Evolutionary conservation across 2,329 filamentous ascomycete genomes (phyloP).

Genomic region (Clarireedia homoeocarpa): DNA sequence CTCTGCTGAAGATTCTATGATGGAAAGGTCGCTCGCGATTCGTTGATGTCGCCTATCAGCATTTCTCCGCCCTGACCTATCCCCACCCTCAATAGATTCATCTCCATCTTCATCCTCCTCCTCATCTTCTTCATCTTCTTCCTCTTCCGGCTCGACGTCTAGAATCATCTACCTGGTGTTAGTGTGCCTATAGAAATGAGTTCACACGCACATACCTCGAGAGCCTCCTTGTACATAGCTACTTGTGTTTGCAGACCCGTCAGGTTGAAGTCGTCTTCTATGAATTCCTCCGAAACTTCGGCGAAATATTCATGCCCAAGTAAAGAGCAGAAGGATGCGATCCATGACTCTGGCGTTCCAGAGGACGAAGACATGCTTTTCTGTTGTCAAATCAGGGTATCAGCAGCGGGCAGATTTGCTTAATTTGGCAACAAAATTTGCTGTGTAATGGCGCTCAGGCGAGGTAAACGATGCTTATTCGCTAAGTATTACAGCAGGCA

Average conservation of each 20-base stretch:
- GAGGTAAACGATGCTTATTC: too few relatives aligned
- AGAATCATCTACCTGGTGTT: constrained; percentile 70
- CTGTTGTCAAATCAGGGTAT: neutral
- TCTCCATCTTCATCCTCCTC: constrained; percentile 61
- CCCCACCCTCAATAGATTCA: constrained; percentile 58
- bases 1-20: constrained; percentile 97
- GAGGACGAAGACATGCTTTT: constrained; percentile 29
- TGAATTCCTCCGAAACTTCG: constrained; percentile 97
- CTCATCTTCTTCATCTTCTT: constrained; percentile 72
- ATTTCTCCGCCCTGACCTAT: constrained; percentile 37
- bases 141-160: constrained; percentile 93
- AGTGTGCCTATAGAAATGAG: constrained; percentile 1
- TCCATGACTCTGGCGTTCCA: constrained; percentile 71
- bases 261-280: constrained; percentile 99
- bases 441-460: neutral
- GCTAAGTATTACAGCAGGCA: too few relatives aligned
- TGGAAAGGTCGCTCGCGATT: constrained; percentile 85
- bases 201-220: constrained; percentile 53
- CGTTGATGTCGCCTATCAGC: constrained; percentile 65
- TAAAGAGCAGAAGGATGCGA: constrained; percentile 91
- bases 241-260: constrained; percentile 93
- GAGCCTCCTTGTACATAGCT: constrained; percentile 96
- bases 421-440: too few relatives aligned
- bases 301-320: constrained; percentile 98
- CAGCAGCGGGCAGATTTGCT: too few relatives aligned